These are phyloP conservation scores for Fusarium azukiicola DNA, from an alignment of 2,329 filamentous ascomycete species.

Conservation along the genomic window DNA sequence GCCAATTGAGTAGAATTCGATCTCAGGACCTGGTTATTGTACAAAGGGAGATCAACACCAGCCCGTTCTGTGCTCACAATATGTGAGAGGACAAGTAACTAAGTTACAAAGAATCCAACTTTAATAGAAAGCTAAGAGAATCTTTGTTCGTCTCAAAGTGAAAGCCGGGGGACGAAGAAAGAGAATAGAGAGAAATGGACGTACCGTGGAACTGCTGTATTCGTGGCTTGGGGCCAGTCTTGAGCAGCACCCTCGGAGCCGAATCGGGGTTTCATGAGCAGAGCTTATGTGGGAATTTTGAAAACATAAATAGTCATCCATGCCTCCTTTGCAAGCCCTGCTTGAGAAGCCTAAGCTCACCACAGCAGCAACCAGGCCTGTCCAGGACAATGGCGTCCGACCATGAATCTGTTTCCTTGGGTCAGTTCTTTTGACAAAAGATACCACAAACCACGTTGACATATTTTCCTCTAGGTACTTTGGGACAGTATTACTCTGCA, in stretches of 20 bases:
- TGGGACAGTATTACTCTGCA: slow-evolving; percentile 32
- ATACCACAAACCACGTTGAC: background rate
- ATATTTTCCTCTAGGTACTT: background rate
- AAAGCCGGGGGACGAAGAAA: too few relatives aligned
- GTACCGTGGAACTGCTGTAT: too few relatives aligned
- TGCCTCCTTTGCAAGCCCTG: background rate
- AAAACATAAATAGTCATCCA: background rate
- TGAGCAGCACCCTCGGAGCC: too few relatives aligned
- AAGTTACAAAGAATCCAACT: too few relatives aligned
- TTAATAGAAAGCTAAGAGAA: too few relatives aligned
- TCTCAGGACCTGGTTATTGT: background rate
- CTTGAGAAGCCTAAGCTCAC: background rate
- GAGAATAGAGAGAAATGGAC: too few relatives aligned
- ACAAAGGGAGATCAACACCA: background rate
- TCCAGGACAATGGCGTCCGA: background rate
- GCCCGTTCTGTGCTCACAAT: too few relatives aligned
- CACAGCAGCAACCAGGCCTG: background rate
- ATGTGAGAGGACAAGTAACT: too few relatives aligned
- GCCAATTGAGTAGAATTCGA: background rate
- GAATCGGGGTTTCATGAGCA: too few relatives aligned
- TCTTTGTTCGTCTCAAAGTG: too few relatives aligned
- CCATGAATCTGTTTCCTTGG: slow-evolving; percentile 25
- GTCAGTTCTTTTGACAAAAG: background rate
- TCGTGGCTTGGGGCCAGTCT: too few relatives aligned
- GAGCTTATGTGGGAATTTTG: too few relatives aligned